Evolutionary conservation across 176 grass and related monocot genomes (phyloP), one percentile per base, ranked within the genome.

Genomic region (Pontederia paniculata): DNA sequence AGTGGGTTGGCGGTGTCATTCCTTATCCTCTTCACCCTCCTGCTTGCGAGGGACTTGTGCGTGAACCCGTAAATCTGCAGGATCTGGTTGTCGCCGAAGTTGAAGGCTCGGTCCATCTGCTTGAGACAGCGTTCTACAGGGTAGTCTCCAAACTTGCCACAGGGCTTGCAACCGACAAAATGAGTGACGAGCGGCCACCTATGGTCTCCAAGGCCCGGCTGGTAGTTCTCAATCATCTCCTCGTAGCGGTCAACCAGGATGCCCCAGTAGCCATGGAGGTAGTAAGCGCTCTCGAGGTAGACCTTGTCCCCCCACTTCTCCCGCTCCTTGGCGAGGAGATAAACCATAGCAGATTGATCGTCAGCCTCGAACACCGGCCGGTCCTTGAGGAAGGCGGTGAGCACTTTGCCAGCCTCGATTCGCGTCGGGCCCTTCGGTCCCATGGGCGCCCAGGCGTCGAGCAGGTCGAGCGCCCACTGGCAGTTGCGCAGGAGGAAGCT

Each of bases 331-430:
- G 76, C 94, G 16, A 98, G 86, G 75, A 98, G 74, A n/a, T 98
- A 98, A 11, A 98, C 94, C 94, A 98, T 98, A 3, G 94, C 94
- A 0, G 94, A 98, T 65, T 98, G 94, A 64, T 98, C 94, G 9
- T 98, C 94, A 0, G 94, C 94, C 73, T 98, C 94, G 1, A 98
- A 98, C 19, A 93, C 83, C 4, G 94, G 94, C 5, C 94, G 80
- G 61, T 98, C 94, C 74, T 88, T 91, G 20, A 98, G 69, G 50
- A 57, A 74, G 55, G 80, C 79, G 65, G 94, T 85, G 23, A 98
- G 76, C 25, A 98, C 76, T 70, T 80, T 88, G 23, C 94, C 94
- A 0, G 94, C 87, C 69, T 91, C 94, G 0, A 58, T 80, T 12
- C 94, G 87, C 21, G 80, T 83, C 13, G 83, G 72, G 37, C 94